These are phyloP conservation scores for Xylaria castorea DNA, from an alignment of 495 filamentous ascomycete species.

Conservation along the genomic window DNA sequence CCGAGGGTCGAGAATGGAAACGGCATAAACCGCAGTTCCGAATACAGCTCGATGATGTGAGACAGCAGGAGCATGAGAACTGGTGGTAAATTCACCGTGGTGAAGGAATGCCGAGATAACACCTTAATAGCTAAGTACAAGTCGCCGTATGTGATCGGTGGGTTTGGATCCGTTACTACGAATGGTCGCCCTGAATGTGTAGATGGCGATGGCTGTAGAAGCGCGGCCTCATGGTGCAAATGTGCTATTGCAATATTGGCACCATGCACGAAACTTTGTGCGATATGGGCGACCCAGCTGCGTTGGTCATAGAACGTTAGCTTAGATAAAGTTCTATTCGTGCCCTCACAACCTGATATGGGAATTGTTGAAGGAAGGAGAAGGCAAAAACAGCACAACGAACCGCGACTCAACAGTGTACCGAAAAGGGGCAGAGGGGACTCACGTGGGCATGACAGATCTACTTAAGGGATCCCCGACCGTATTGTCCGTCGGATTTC, in stretches of 20 bases:
- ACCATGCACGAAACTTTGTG: slow-evolving; percentile 64
- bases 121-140: slow-evolving; percentile 39
- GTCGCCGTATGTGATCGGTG: slow-evolving; percentile 46
- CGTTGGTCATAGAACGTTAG: not conserved
- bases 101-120: slow-evolving; percentile 42
- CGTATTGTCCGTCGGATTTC: slow-evolving; percentile 60
- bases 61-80: slow-evolving; percentile 55
- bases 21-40: slow-evolving; percentile 42
- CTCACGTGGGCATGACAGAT: slow-evolving; percentile 53
- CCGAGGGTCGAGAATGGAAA: slow-evolving; percentile 48
- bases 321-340: not conserved
- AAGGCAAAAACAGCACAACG: not conserved
- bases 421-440: slow-evolving; percentile 17
- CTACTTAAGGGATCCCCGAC: slow-evolving; percentile 51
- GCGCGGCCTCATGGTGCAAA: slow-evolving; percentile 51
- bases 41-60: slow-evolving; percentile 58
- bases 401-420: not conserved
- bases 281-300: slow-evolving; percentile 54
- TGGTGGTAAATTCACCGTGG: slow-evolving; percentile 45
- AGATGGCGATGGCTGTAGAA: slow-evolving; percentile 11
- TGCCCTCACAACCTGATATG: not conserved
- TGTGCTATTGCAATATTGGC: slow-evolving; percentile 65
- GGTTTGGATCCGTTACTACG: slow-evolving; percentile 49
- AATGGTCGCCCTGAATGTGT: slow-evolving; percentile 39
- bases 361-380: not conserved